These are phyloP conservation scores for Cyamopsis tetragonoloba DNA, from an alignment of 306 rosid species.

Conservation along the genomic window DNA sequence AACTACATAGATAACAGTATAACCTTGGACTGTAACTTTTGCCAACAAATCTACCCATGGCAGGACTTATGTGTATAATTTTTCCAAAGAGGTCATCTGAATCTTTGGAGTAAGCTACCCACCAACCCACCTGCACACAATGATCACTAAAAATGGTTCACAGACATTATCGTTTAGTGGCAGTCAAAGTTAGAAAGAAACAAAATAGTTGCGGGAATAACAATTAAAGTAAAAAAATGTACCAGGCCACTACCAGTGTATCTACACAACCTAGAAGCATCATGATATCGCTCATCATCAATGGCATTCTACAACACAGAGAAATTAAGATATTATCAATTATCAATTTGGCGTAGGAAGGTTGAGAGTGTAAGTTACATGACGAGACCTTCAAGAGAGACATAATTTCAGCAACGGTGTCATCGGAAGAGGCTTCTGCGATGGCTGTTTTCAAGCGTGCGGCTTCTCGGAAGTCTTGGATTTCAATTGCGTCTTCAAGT, in stretches of 20 bases:
- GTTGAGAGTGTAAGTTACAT: too few species aligned
- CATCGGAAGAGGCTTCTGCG: conserved; percentile 79
- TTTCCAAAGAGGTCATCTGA: conserved; percentile 90
- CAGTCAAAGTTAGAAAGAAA: too few species aligned
- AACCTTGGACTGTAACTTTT: conserved; percentile 85
- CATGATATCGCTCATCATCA: conserved; percentile 86
- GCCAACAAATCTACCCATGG: conserved; percentile 83
- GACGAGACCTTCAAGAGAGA: conserved; percentile 63
- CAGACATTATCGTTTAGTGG: too few species aligned
- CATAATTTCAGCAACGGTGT: conserved; percentile 81
- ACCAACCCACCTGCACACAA: conserved; percentile 92
- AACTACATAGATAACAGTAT: conserved; percentile 23
- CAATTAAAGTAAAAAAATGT: conserved; percentile 27
- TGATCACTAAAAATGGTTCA: too few species aligned
- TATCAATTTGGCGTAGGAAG: neutral
- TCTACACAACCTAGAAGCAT: conserved; percentile 82
- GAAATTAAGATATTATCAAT: conserved; percentile 9
- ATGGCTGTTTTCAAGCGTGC: conserved; percentile 65
- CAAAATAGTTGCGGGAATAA: too few species aligned
- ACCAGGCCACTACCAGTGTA: conserved; percentile 98
- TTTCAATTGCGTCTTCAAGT: conserved; percentile 96
- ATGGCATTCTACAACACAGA: conserved; percentile 62
- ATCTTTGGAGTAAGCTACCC: conserved; percentile 92
- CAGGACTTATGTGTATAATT: conserved; percentile 73
- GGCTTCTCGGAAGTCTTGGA: conserved; percentile 88